Percentiles rank a stretch among this genome's conserved stretches.
Conservation (phyloP, 2,329 filamentous ascomycete species). For the Fusarium nisikadoi region DNA sequence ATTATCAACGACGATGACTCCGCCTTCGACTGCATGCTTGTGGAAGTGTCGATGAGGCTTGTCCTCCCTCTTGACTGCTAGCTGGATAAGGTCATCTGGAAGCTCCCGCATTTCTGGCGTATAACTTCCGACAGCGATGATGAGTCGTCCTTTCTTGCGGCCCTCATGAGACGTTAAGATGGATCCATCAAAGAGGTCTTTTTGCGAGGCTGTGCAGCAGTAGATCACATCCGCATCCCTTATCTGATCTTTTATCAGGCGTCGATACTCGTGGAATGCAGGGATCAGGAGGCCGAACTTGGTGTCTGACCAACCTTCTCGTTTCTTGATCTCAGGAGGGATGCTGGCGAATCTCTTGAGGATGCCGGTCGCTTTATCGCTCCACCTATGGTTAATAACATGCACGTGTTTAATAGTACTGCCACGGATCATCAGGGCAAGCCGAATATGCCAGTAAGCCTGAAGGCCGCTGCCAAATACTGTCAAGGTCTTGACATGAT, state of each 20-base stretch:
- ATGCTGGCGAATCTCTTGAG: constrained; percentile 61
- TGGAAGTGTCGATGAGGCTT: constrained; percentile 69
- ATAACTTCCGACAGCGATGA: constrained; percentile 77
- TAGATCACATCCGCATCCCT: constrained; percentile 83
- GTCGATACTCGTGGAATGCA: constrained; percentile 72
- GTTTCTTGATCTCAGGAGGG: constrained; percentile 56
- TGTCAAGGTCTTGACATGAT: constrained; percentile 77
- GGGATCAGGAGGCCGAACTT: constrained; percentile 78
- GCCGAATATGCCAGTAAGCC: constrained; percentile 92
- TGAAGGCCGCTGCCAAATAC: constrained; percentile 91
- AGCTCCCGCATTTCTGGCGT: constrained; percentile 83
- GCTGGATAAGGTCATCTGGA: constrained; percentile 77
- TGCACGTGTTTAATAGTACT: constrained; percentile 80
- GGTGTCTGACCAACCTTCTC: constrained; percentile 71
- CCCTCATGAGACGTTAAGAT: constrained; percentile 79
- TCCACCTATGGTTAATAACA: constrained; percentile 82
- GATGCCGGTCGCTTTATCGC: constrained; percentile 63
- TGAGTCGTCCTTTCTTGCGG: constrained; percentile 74
- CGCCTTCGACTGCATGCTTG: constrained; percentile 71
- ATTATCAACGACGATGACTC: constrained; percentile 78
- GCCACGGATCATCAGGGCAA: constrained; percentile 79
- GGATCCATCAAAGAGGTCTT: constrained; percentile 78
- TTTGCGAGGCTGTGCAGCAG: constrained; percentile 82
- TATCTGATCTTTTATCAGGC: constrained; percentile 77
- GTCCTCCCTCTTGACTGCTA: constrained; percentile 63